Evolutionary conservation across 805 yeast species (phyloP), one percentile per base, ranked within the genome.

Genomic region (Yamadazyma endophytica): DNA sequence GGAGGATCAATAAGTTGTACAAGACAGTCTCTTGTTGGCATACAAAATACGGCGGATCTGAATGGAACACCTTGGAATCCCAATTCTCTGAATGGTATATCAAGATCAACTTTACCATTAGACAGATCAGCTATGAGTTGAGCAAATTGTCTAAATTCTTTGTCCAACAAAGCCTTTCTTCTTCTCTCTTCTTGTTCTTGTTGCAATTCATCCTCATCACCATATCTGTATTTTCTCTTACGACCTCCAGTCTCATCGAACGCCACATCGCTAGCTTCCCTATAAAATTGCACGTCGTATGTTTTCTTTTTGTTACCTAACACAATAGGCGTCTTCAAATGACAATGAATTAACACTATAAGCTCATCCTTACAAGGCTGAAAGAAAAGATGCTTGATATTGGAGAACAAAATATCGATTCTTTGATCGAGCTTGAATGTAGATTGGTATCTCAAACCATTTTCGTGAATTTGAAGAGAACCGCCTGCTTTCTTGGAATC

Each of bases 41-140:
- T 84, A 71, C 96, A 82, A 49, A 82, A 79, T 12, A 92, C 96
- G 11, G 95, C 83, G 6, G 97, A 85, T 52, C 97, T 75, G 58
- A 82, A 84, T 23, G 98, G 97, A 17, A 92, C 98, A 74, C 98
- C 98, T 45, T 79, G 85, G 74, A 92, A 92, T 17, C 97, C 98
- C 34, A 92, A 73, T 53, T 92, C 97, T 54, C 96, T 77, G 66
- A 92, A 87, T 21, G 98, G 97, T 32, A 86, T 76, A 60, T 92
- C 98, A 35, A 92, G 79, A 47, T 88, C 96, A 25, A 89, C 68
- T 40, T 79, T 57, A 20, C 95, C 95, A 49, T 78, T 75, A 0
- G 95, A 79, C 0, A 92, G 82, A 42, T 87, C 96, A 9, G 96
- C 80, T 44, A 92, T 89, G 40, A 81, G 75, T 60, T 92, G 97